Conservation (phyloP, 78 protist genomes). For the Polysphondylium violaceum region DNA sequence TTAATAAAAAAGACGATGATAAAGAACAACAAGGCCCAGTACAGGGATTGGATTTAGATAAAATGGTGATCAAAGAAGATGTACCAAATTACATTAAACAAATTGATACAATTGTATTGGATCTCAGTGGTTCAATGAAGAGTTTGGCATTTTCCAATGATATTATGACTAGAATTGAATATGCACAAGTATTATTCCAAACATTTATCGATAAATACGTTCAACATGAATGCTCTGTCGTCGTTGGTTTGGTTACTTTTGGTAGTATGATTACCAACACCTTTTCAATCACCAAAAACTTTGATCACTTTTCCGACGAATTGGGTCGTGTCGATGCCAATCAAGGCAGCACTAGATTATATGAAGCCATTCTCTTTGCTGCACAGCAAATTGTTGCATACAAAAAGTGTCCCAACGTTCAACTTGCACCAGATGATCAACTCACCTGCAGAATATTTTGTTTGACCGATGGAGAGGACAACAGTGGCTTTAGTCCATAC, state of each 20-base stretch:
- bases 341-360: constrained; percentile 30
- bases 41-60: background rate
- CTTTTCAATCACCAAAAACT: constrained; percentile 32
- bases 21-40: background rate
- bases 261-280: constrained; percentile 22
- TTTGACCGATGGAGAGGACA: constrained; percentile 68
- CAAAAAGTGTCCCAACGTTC: background rate
- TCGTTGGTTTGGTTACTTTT: constrained; percentile 54
- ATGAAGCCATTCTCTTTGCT: constrained; percentile 46
- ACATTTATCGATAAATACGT: constrained; percentile 58
- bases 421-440: background rate
- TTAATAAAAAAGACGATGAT: background rate
- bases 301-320: constrained; percentile 49
- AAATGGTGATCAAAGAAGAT: background rate
- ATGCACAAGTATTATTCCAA: constrained; percentile 59
- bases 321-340: constrained; percentile 50
- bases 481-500: constrained; percentile 1
- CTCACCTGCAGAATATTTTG: constrained; percentile 24
- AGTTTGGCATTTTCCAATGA: constrained; percentile 17
- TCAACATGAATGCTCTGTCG: background rate
- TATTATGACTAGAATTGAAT: constrained; percentile 71
- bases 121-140: constrained; percentile 57
- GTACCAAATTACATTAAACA: constrained; percentile 1
- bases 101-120: constrained; percentile 46
- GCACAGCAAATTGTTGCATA: constrained; percentile 28